phyloP scores from a whole-genome alignment of 371 early-diverging fungal genomes.

The Apophysomyces sp. region DNA sequence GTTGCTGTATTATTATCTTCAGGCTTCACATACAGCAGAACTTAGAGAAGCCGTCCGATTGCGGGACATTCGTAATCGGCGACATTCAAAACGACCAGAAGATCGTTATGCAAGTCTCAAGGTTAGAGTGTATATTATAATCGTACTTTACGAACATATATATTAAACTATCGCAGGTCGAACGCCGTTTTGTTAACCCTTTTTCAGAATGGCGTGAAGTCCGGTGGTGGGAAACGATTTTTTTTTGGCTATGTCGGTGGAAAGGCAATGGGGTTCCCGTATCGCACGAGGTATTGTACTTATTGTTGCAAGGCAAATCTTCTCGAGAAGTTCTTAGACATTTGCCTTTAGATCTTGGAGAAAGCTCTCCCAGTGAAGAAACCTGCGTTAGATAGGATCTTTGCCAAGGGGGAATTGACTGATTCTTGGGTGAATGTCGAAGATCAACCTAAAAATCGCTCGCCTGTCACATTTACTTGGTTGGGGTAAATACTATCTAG shows the following conservation, averaged over 20 bases:
- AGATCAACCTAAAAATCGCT: not conserved
- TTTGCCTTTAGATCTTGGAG: conserved; percentile 22
- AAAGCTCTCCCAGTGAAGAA: conserved; percentile 40
- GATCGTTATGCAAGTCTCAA: conserved; percentile 46
- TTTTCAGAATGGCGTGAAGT: conserved; percentile 60
- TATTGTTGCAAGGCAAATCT: not conserved
- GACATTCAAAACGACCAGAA: conserved; percentile 31
- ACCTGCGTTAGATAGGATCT: conserved; percentile 43
- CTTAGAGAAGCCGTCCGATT: conserved; percentile 44
- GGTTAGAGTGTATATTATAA: conserved; percentile 6
- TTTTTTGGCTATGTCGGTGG: conserved; percentile 45
- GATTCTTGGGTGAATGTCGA: conserved; percentile 22
- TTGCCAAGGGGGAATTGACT: conserved; percentile 7
- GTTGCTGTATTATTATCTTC: conserved; percentile 42
- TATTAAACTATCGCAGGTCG: conserved; percentile 30
- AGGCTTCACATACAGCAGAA: conserved; percentile 37
- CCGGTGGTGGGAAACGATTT: conserved; percentile 39
- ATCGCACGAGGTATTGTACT: conserved; percentile 22
- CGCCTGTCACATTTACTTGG: conserved; percentile 50
- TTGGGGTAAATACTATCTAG: conserved; percentile 27
- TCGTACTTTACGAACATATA: not conserved
- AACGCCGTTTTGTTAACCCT: conserved; percentile 62
- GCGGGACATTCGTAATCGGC: conserved; percentile 33
- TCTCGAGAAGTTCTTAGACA: not conserved
- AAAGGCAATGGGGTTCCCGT: conserved; percentile 48